Evolutionary conservation across 176 grass and related monocot genomes (phyloP).

Genomic region (Rhynchospora breviuscula): DNA sequence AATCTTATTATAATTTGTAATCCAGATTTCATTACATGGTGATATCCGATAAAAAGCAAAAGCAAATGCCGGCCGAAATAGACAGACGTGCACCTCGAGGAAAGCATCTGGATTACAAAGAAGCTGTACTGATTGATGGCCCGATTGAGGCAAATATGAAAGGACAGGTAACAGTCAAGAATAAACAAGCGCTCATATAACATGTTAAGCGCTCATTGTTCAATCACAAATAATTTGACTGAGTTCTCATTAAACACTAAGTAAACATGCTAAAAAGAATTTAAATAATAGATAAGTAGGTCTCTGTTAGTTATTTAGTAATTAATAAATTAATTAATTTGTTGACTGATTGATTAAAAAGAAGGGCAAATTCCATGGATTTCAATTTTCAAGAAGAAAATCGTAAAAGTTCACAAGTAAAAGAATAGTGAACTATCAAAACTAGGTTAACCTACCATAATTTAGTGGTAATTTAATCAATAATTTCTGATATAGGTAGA

Average conservation of each 20-base stretch:
- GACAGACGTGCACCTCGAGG: slow-evolving; percentile 25
- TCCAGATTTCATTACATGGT: slow-evolving; percentile 62
- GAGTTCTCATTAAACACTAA: no score
- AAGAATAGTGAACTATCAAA: no score
- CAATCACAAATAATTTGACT: no score
- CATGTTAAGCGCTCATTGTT: no score
- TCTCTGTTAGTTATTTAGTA: no score
- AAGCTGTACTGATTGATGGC: slow-evolving; percentile 43
- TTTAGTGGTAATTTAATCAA: background rate
- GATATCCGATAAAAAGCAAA: slow-evolving; percentile 48
- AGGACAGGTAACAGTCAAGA: slow-evolving; percentile 40
- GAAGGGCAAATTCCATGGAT: no score
- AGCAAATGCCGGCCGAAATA: slow-evolving; percentile 35
- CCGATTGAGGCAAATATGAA: slow-evolving; percentile 35
- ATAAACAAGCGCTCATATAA: background rate
- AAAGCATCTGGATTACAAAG: slow-evolving; percentile 39
- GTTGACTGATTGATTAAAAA: no score
- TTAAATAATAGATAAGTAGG: background rate
- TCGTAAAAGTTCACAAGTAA: no score
- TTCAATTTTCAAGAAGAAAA: no score
- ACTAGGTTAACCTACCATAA: background rate
- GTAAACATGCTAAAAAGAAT: background rate
- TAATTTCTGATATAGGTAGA: slow-evolving; percentile 39
- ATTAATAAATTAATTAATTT: no score
- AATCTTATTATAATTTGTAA: background rate